These are phyloP conservation scores for Centrapalus pauciflorus DNA, from an alignment of 129 eudicot species.

Conservation along the genomic window DNA sequence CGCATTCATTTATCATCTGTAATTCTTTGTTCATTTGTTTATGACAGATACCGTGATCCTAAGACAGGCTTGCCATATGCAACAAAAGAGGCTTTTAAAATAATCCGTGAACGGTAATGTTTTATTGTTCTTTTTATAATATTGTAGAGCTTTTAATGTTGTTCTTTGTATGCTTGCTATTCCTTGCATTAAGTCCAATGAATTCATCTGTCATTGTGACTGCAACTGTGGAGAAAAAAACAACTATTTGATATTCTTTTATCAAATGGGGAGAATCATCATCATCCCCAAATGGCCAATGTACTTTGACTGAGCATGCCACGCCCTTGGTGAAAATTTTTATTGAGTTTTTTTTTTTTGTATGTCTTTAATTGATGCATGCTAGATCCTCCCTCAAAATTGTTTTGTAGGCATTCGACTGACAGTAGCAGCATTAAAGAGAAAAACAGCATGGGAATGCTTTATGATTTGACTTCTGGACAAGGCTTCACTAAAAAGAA, in stretches of 20 bases:
- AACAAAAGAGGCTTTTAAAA: constrained; percentile 83
- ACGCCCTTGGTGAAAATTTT: too few relatives aligned
- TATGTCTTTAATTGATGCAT: not conserved
- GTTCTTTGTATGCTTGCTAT: not conserved
- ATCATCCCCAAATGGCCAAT: too few relatives aligned
- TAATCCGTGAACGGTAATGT: constrained; percentile 66
- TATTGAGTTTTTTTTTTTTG: not conserved
- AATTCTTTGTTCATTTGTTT: not conserved
- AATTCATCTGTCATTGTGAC: too few relatives aligned
- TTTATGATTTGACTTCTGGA: constrained; percentile 43
- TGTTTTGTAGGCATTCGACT: constrained; percentile 37
- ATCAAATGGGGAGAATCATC: too few relatives aligned
- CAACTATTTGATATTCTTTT: too few relatives aligned
- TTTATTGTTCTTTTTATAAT: not conserved
- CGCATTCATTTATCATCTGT: not conserved
- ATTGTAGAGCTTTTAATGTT: not conserved
- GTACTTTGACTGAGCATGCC: too few relatives aligned
- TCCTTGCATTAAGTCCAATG: too few relatives aligned
- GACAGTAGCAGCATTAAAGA: constrained; percentile 34
- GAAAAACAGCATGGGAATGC: constrained; percentile 42
- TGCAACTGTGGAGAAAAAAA: too few relatives aligned
- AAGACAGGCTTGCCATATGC: constrained; percentile 93
- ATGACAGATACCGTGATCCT: constrained; percentile 80
- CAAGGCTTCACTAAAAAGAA: constrained; percentile 54
- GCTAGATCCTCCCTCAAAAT: not conserved